phyloP scores from a whole-genome alignment of 1,139 yeast genomes.

The Eremothecium coryli region DNA sequence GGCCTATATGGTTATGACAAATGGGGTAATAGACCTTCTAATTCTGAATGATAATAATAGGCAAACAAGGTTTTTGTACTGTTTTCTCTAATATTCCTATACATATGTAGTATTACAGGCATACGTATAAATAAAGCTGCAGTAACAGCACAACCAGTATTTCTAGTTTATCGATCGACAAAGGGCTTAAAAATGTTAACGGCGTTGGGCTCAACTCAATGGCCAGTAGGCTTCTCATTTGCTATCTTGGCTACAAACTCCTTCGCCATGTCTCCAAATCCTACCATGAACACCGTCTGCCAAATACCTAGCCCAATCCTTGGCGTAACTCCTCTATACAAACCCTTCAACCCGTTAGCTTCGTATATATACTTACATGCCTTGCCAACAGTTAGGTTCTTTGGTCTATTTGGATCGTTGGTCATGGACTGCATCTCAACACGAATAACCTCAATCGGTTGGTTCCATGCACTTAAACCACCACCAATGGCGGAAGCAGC shows the following conservation, averaged over 20 bases:
- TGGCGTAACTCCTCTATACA: slow-evolving; percentile 94
- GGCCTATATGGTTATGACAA: slow-evolving; percentile 66
- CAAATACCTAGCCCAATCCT: slow-evolving; percentile 93
- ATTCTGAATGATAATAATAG: too few relatives aligned
- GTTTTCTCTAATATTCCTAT: too few relatives aligned
- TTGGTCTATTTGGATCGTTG: slow-evolving; percentile 88
- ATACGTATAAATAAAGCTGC: too few relatives aligned
- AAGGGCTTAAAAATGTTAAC: too few relatives aligned
- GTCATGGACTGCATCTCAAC: slow-evolving; percentile 97
- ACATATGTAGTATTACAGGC: too few relatives aligned
- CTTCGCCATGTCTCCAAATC: slow-evolving; percentile 89
- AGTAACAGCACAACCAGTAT: too few relatives aligned
- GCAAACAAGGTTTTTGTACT: too few relatives aligned
- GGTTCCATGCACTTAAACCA: slow-evolving; percentile 97
- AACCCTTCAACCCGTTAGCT: slow-evolving; percentile 78
- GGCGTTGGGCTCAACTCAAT: too few relatives aligned
- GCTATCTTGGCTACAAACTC: slow-evolving; percentile 52
- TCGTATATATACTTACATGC: slow-evolving; percentile 77
- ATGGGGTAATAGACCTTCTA: slow-evolving; percentile 43
- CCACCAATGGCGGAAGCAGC: slow-evolving; percentile 90
- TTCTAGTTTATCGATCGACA: too few relatives aligned
- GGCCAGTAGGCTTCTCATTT: slow-evolving; percentile 44
- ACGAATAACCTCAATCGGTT: slow-evolving; percentile 94
- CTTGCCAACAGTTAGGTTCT: slow-evolving; percentile 70
- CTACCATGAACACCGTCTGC: slow-evolving; percentile 99